phyloP scores from a whole-genome alignment of 2,329 filamentous ascomycete species.

The Aspergillus jensenii region DNA sequence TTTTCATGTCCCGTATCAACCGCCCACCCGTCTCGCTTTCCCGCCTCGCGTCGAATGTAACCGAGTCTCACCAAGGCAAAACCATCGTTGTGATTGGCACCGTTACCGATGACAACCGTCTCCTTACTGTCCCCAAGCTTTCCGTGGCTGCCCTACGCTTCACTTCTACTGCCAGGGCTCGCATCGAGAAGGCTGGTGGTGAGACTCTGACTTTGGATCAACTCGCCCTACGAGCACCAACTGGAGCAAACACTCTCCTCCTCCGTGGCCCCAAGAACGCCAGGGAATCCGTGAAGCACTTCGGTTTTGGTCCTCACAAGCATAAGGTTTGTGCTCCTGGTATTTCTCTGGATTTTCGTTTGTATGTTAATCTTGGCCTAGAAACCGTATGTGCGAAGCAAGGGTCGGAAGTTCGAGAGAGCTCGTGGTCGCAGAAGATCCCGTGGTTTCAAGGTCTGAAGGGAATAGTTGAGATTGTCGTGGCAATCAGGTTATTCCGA shows the following conservation, averaged over 20 bases:
- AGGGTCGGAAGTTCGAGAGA: constrained; percentile 99
- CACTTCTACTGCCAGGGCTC: constrained; percentile 91
- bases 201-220: constrained; percentile 96
- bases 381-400: constrained; percentile 97
- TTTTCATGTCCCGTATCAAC: constrained; percentile 99
- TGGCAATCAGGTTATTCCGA: constrained; percentile 1
- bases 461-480: constrained; percentile 5
- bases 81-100: constrained; percentile 93
- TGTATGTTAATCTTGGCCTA: constrained; percentile 38
- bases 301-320: constrained; percentile 96
- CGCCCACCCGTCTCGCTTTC: constrained; percentile 92
- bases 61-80: constrained; percentile 63
- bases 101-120: constrained; percentile 96
- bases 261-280: constrained; percentile 98
- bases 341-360: not conserved
- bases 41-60: constrained; percentile 71
- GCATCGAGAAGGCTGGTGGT: constrained; percentile 90
- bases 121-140: constrained; percentile 86
- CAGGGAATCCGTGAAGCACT: constrained; percentile 98
- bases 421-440: constrained; percentile 98
- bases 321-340: constrained; percentile 71
- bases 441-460: constrained; percentile 99
- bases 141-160: constrained; percentile 93
- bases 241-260: constrained; percentile 93
- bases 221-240: constrained; percentile 91